Conservation (phyloP, 163 green algal species). For the Volvox carteri region DNA sequence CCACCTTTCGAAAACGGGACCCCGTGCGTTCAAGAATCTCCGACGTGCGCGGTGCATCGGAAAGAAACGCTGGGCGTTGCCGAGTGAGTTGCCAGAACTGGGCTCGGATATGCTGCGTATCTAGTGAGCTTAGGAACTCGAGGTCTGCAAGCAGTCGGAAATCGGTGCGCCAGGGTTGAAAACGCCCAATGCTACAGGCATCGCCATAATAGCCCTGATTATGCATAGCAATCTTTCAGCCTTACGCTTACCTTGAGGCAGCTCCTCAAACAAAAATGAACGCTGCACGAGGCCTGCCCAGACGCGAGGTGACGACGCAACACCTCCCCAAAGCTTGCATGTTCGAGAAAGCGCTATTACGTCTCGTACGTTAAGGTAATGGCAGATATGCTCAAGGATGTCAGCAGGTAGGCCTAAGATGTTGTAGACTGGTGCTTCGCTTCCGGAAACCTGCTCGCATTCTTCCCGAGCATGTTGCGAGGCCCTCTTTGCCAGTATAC, state of each 20-base stretch:
- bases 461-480: too few relatives aligned
- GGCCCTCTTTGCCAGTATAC: too few relatives aligned
- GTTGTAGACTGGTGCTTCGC: neutral
- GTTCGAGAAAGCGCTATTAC: neutral
- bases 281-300: neutral
- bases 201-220: too few relatives aligned
- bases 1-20: constrained; percentile 18
- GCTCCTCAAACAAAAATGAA: constrained; percentile 19
- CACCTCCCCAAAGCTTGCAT: constrained; percentile 12
- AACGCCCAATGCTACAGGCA: too few relatives aligned
- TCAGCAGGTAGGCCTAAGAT: neutral
- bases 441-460: neutral
- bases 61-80: constrained; percentile 42
- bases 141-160: neutral
- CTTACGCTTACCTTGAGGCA: constrained; percentile 12
- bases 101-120: neutral
- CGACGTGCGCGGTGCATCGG: constrained; percentile 37
- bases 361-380: neutral
- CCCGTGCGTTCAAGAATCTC: constrained; percentile 15
- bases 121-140: neutral
- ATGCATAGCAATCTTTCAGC: too few relatives aligned
- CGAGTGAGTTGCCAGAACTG: constrained; percentile 2
- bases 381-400: constrained; percentile 10
- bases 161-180: neutral
- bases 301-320: neutral